A percentile compares a stretch with the other conserved stretches of the same genome.
Conservation (phyloP, 768 basidiomycete genomes). For the Tylopilus sp. region DNA sequence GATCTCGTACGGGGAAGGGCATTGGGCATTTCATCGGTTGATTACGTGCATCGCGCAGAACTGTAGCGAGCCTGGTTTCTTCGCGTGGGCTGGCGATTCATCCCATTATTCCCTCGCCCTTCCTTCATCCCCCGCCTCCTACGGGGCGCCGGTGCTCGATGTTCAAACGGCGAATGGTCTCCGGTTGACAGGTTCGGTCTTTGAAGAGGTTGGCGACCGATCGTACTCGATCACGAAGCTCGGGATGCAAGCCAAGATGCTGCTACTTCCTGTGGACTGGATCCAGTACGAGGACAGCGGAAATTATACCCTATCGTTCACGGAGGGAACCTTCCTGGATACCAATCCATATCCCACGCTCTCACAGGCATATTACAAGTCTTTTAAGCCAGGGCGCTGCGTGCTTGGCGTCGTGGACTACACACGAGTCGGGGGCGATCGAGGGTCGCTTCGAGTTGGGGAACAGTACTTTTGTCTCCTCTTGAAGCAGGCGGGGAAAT, state of each 20-base stretch:
- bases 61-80: slow-evolving; percentile 12
- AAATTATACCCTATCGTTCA: slow-evolving; percentile 13
- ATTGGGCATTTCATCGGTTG: slow-evolving; percentile 14
- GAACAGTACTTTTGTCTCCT: slow-evolving; percentile 13
- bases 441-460: slow-evolving; percentile 7
- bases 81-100: slow-evolving; percentile 14
- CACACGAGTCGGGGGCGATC: slow-evolving; percentile 3
- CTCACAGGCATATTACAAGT: slow-evolving; percentile 14
- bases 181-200: slow-evolving; percentile 12
- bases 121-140: slow-evolving; percentile 10
- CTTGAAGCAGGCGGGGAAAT: slow-evolving; percentile 4
- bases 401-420: slow-evolving; percentile 17
- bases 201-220: slow-evolving; percentile 14
- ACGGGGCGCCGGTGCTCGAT: slow-evolving; percentile 1
- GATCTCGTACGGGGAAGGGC: slow-evolving; percentile 14
- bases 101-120: slow-evolving; percentile 10
- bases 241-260: slow-evolving; percentile 9
- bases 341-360: slow-evolving; percentile 5
- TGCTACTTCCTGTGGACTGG: slow-evolving; percentile 12
- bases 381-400: slow-evolving; percentile 14
- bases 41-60: slow-evolving; percentile 4
- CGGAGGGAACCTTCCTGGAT: slow-evolving; percentile 10
- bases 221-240: slow-evolving; percentile 16
- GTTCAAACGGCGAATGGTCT: neutral
- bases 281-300: neutral